Evolutionary conservation across 2,329 filamentous ascomycete genomes (phyloP), one percentile per base, ranked within the genome.

Genomic region (Colletotrichum sansevieriae): DNA sequence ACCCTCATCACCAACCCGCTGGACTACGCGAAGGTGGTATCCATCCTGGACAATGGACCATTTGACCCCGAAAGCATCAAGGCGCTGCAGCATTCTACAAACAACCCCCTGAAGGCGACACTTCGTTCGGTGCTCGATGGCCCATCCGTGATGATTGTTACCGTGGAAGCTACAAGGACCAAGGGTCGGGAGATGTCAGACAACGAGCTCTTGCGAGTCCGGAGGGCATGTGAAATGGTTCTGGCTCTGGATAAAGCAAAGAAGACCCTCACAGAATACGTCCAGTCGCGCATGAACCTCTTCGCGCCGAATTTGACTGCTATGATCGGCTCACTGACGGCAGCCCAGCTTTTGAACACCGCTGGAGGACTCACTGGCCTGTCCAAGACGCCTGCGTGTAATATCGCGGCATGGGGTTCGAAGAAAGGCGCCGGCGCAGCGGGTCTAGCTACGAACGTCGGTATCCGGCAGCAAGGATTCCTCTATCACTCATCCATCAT

Each of bases 291-390:
- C 70, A 98, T 99, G 93, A 96, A 92, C 73, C 86, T 97, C 39
- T 98, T 98, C 77, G 96, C 96, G 4, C 96, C 96, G 0, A 99
- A 99, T 75, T 82, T 98, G 62, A 97, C 96, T 0, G 91, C 90
- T 1, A 87, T 99, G 18, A 92, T 99, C 66, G 96, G 96, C 18
- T 96, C 95, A 0, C 86, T 97, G 18, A 98, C 95, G 3, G 95
- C 96, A 8, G 96, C 96, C 4, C 95, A 98, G 80, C 88, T 99
- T n/a, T 91, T 99, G 75, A 98, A 98, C 79, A 93, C 94, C 68
- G 92, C 94, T 0, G 96, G 96, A 71, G 96, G 96, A 9, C 83
- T 99, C 37, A 92, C 91, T 1, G 94, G 94, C 41, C 86, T 99
- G 11, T 94, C 94, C 46, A 97, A 97, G 78, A 96, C 94, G 3